phyloP scores from a whole-genome alignment of 352 stramenopile species.

The Phytophthora megakarya region DNA sequence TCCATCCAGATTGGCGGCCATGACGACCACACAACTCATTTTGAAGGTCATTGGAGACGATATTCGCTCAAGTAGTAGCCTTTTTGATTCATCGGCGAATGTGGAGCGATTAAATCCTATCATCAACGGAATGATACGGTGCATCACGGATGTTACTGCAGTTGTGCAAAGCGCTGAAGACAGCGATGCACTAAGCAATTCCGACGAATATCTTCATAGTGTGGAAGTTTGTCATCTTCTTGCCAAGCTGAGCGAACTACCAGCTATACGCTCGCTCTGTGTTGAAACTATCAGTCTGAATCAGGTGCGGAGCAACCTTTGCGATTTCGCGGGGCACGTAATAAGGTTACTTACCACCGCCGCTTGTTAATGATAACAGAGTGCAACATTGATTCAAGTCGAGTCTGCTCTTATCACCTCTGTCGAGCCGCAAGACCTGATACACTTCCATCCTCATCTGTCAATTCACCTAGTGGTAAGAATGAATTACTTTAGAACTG shows the following conservation, averaged over 20 bases:
- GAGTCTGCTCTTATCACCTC: conserved; percentile 61
- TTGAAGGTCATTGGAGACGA: conserved; percentile 71
- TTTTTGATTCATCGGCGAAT: conserved; percentile 51
- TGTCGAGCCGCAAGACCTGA: conserved; percentile 52
- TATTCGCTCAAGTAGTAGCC: conserved; percentile 42
- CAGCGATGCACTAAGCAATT: conserved; percentile 49
- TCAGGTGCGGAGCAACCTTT: conserved; percentile 47
- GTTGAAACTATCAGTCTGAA: conserved; percentile 70
- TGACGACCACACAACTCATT: conserved; percentile 53
- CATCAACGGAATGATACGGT: conserved; percentile 59
- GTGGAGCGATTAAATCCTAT: conserved; percentile 51
- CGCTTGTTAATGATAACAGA: conserved; percentile 35
- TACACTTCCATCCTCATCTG: conserved; percentile 66
- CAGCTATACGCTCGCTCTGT: conserved; percentile 52
- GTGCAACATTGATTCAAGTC: conserved; percentile 66
- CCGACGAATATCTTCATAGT: conserved; percentile 72
- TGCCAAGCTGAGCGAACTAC: conserved; percentile 57
- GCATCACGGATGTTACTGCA: conserved; percentile 48
- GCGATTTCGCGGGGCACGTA: not conserved
- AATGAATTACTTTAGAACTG: not conserved
- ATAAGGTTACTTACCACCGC: not conserved
- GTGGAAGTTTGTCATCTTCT: conserved; percentile 67
- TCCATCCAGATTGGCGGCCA: conserved; percentile 67
- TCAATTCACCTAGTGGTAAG: conserved; percentile 75
- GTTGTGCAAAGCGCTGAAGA: conserved; percentile 52